These are phyloP conservation scores for Castanea crenata DNA, from an alignment of 306 rosid genomes.

Conservation along the genomic window DNA sequence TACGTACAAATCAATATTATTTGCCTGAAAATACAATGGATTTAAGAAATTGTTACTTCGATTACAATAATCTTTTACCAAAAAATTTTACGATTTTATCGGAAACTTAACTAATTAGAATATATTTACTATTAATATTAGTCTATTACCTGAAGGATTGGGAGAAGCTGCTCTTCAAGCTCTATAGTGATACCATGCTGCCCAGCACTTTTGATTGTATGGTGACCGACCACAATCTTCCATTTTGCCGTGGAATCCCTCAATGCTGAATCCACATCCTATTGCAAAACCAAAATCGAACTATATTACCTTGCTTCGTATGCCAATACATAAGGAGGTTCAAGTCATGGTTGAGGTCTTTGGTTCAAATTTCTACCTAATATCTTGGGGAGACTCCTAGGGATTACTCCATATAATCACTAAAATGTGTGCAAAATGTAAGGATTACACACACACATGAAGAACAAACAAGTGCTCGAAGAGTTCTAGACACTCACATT, in stretches of 20 bases:
- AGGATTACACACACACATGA: no score
- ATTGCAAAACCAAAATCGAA: background rate
- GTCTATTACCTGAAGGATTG: conserved; percentile 58
- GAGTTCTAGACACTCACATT: no score
- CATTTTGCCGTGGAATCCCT: conserved; percentile 65
- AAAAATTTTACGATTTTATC: no score
- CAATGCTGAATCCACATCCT: conserved; percentile 54
- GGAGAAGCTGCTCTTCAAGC: conserved; percentile 55
- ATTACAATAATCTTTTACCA: background rate
- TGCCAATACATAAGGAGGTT: no score
- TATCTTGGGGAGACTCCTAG: no score
- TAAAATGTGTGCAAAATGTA: no score
- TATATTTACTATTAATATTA: background rate
- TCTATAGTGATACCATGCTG: conserved; percentile 65
- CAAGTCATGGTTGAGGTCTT: no score
- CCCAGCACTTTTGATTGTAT: conserved; percentile 62
- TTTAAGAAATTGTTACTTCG: conserved; percentile 9
- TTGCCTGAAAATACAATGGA: conserved; percentile 34
- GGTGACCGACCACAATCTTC: conserved; percentile 89
- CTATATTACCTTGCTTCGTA: background rate
- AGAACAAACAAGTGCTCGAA: no score
- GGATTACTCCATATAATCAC: no score
- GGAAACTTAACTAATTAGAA: background rate
- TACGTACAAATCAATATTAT: conserved; percentile 62
- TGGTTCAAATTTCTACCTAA: no score